Evolutionary conservation across 2,329 filamentous ascomycete genomes (phyloP).

Genomic region (Septoria linicola): DNA sequence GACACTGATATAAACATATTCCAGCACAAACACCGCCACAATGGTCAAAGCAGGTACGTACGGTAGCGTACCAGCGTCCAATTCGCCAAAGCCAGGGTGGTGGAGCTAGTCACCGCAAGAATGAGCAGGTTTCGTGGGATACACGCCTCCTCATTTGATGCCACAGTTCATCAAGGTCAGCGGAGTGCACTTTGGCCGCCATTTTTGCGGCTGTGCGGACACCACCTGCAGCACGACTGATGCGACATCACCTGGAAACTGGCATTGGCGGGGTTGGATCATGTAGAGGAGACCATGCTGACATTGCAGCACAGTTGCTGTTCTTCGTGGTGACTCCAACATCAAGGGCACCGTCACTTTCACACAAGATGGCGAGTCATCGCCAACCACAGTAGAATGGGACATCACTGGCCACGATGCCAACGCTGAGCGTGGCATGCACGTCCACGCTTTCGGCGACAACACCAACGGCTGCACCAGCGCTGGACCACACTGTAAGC

Average conservation of each 20-base stretch:
- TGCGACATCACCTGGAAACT: not conserved
- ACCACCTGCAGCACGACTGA: constrained; percentile 1
- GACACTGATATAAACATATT: constrained; percentile 22
- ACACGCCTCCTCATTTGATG: constrained; percentile 23
- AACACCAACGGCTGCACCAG: constrained; percentile 99
- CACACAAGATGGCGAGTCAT: constrained; percentile 81
- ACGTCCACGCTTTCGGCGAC: constrained; percentile 98
- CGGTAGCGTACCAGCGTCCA: constrained; percentile 10
- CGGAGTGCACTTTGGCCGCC: too few species aligned
- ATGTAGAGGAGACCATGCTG: constrained; percentile 12
- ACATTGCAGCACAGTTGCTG: constrained; percentile 66
- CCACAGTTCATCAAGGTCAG: constrained; percentile 27
- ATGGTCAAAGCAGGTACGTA: constrained; percentile 97
- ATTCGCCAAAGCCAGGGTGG: constrained; percentile 37
- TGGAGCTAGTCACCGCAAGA: constrained; percentile 34
- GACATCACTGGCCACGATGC: constrained; percentile 89
- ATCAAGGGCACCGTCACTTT: constrained; percentile 91
- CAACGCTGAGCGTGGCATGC: constrained; percentile 96
- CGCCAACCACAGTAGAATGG: constrained; percentile 84
- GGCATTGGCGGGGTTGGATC: not conserved
- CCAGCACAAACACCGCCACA: constrained; percentile 61
- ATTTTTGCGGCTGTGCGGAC: not conserved
- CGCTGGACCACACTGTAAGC: constrained; percentile 92
- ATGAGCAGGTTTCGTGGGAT: constrained; percentile 41
- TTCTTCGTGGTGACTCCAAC: constrained; percentile 97